Base-by-base conservation (phyloP, 208 protist species). In the Leishmania gerbilli region DNA sequence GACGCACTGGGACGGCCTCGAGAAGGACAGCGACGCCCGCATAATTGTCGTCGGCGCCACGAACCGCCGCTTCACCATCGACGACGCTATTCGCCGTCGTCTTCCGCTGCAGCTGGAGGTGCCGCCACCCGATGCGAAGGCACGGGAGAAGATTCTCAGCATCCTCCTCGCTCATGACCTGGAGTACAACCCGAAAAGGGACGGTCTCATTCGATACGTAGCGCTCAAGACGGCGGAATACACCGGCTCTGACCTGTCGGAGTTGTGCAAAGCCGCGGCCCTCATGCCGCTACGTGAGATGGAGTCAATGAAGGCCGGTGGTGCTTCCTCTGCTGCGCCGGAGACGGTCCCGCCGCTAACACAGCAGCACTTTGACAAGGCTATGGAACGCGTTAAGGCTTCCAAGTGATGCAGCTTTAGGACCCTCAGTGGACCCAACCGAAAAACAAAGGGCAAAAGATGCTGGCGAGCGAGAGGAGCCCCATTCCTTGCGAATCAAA, bases 161-260 rank as follows among this genome's bases (percentile, higher is more conserved):
- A 92, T 98, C 83, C 81, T 95, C 47, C 87, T 98, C 7, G 77
- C 45, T 1, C 53, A 93, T 75, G 94, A 98, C 75, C 64, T 96
- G 24, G 76, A 87, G 55, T 64, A 84, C 62, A 87, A 91, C 77
- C 79, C 88, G 11, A 71, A 90, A 47, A 90, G 84, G 77, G 88
- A 95, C 0, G 80, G 77, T 2, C 64, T 96, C 11, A 90, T 98
- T 71, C 64, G 89, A 49, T 91, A 91, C 81, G 89, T 99, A 8
- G 97, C 95, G 1, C 68, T 87, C 19, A 93, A 88, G 42, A 99
- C 97, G 31, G 76, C 85, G 13, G 86, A 88, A 40, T 99, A 97
- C 78, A 98, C 95, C 40, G 98, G 98, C 49, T 98, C 96, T 40
- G 98, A 99, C 80, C 82, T 99, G 21, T 91, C 88, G 40, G 97